Conservation (phyloP, 2,329 filamentous ascomycete genomes). For the Scedosporium boydii region DNA sequence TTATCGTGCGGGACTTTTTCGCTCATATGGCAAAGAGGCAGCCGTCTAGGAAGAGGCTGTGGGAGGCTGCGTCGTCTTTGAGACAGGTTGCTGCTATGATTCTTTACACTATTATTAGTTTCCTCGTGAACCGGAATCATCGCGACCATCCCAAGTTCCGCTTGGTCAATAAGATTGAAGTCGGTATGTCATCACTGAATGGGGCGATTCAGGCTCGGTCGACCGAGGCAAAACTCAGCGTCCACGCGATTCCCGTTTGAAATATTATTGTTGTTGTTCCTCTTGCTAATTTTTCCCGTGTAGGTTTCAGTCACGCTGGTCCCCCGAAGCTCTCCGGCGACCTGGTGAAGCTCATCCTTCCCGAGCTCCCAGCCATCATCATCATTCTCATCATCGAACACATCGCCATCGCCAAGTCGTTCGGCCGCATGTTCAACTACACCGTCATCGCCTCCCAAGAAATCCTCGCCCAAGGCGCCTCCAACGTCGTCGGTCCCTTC, state of each 20-base stretch:
- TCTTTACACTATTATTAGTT: slow-evolving; percentile 67
- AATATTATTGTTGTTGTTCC: too few relatives aligned
- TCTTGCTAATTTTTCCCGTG: neutral
- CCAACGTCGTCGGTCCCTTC: slow-evolving; percentile 68
- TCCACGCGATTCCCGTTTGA: too few relatives aligned
- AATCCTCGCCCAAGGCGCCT: slow-evolving; percentile 66
- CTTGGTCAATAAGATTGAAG: slow-evolving; percentile 57
- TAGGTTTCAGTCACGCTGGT: slow-evolving; percentile 54
- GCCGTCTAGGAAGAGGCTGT: slow-evolving; percentile 51
- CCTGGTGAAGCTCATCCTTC: slow-evolving; percentile 47
- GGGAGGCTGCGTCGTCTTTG: slow-evolving; percentile 66
- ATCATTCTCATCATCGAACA: slow-evolving; percentile 76
- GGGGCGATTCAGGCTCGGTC: neutral
- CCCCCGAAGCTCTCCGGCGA: slow-evolving; percentile 45
- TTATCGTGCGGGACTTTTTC: slow-evolving; percentile 53
- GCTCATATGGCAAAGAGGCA: slow-evolving; percentile 49
- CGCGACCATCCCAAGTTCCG: slow-evolving; percentile 43
- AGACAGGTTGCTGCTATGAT: slow-evolving; percentile 68
- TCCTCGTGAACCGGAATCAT: slow-evolving; percentile 49
- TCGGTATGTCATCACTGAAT: slow-evolving; percentile 30
- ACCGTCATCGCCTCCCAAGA: slow-evolving; percentile 72
- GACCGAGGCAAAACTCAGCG: neutral
- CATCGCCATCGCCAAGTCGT: slow-evolving; percentile 76
- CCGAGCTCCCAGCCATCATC: slow-evolving; percentile 59
- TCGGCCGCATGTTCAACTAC: slow-evolving; percentile 72